Base-by-base conservation (phyloP, 2,329 filamentous ascomycete genomes). In the Fusarium musae region DNA sequence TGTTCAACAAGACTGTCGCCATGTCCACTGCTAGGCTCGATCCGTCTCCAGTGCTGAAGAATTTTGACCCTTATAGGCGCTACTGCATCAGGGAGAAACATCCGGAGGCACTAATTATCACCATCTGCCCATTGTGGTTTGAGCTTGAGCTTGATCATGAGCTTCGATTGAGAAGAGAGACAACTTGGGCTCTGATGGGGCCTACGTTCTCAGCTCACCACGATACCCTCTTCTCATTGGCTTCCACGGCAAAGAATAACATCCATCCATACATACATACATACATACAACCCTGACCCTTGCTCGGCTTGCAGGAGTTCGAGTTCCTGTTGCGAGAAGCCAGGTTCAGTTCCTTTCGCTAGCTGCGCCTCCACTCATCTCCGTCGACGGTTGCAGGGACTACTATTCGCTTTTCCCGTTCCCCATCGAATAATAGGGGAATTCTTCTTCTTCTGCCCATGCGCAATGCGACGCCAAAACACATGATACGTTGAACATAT, bases 321-420 rank as follows among this genome's bases (percentile, higher is more conserved):
- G 54, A 57, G 59, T 67, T 65, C 37, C 49, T 57, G 30, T 34
- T 17, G 42, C 39, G 34, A 57, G 47, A 37, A 36, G 39, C 37
- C 21, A 28, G 65, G 43, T 47, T 39, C 26, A 28, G 60, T 59
- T 50, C 70, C 50, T 32, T 50, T 50, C 47, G 47, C 60, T 54
- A 59, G 40, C 58, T 72, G 49, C 50, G 58, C 50, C 68, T 64
- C 72, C 72, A 72, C 68, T 64, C 66, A 74, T 74, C 72, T 74
- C 72, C 72, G 71, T 72, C 44, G 56, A 60, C 19, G 53, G 59
- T 57, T 69, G 44, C 59, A 69, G 66, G 66, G 50, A 30, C 30
- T 30, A 50, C 36, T 42, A 23, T 44, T 65, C 43, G 60, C 63
- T 39, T 44, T 49, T 64, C 13, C n/a, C 47, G 36, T 39, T 50